Evolutionary conservation across 805 yeast genomes (phyloP), one percentile per base, ranked within the genome.

Genomic region (Metschnikowia baotianmanensis): DNA sequence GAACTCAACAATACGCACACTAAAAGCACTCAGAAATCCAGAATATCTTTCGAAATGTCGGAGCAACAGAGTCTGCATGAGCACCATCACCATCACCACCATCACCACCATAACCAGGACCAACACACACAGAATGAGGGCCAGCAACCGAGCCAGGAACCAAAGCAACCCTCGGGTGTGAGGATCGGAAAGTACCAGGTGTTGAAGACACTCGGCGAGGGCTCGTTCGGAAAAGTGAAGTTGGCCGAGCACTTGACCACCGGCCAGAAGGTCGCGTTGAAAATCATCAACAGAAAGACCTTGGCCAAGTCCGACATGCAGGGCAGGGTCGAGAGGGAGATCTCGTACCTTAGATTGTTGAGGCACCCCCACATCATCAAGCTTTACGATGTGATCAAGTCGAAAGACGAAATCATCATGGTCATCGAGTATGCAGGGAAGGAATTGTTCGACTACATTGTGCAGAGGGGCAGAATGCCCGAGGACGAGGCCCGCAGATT

Each of bases 391-490:
- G 98, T 91, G 31, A 90, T 91, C 61, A 90, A 90, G 63, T 85
- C 95, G 31, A 86, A 86, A 55, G 96, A 91, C 54, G 98, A 91
- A 58, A 91, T 91, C 53, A 86, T 91, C 55, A 91, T 91, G 96
- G 98, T 91, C 20, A 88, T 91, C 57, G 98, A 91, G 65, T 91
- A 78, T 59, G 98, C 97, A 1, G 96, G 96, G n/a, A 87, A 87
- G 52, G 98, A 90, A 65, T 75, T 91, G 55, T 91, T 91, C 57
- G 98, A 91, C 57, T 90, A 91, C 60, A 91, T 90, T 62, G 96
- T 90, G 12, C 96, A 90, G 59, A 77, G 88, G 57, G 97, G 96
- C 26, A 82, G 86, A 56, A 85, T 90, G 96, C 80, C 82, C 28
- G 98, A 91, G 63, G 78, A 78, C 47, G 96, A 90, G 61, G 97